A percentile compares a stretch with the other conserved stretches of the same genome.
These are phyloP conservation scores for Penicillium paradoxum DNA, from an alignment of 495 filamentous ascomycete genomes.

Conservation along the genomic window DNA sequence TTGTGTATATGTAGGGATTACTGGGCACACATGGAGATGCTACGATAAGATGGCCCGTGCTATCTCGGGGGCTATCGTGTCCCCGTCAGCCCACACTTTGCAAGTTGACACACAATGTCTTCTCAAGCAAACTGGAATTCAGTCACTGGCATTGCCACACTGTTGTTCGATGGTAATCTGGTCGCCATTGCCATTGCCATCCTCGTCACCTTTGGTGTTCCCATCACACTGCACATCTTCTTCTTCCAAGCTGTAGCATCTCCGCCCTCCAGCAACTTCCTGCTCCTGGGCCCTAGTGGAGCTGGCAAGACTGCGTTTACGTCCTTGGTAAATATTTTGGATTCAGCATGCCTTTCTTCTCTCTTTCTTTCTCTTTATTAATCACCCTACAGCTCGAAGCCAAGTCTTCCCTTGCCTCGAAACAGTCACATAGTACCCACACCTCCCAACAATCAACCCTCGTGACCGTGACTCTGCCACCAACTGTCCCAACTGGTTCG, in stretches of 20 bases:
- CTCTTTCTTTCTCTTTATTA: neutral
- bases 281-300: conserved; percentile 79
- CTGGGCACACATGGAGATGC: no score
- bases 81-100: neutral
- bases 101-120: conserved; percentile 22
- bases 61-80: neutral
- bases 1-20: neutral
- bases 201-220: conserved; percentile 65
- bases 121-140: conserved; percentile 33
- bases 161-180: conserved; percentile 40
- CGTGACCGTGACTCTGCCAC: conserved; percentile 66
- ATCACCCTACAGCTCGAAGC: conserved; percentile 42
- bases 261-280: conserved; percentile 69
- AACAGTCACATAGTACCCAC: conserved; percentile 55
- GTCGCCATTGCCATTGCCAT: conserved; percentile 58
- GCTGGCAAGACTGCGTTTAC: conserved; percentile 85
- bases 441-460: conserved; percentile 74
- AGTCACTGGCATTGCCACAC: conserved; percentile 35
- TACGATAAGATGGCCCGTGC: neutral
- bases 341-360: no score
- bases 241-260: conserved; percentile 63
- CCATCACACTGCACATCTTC: conserved; percentile 70
- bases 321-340: conserved; percentile 53
- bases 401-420: conserved; percentile 28
- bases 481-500: conserved; percentile 55